Evolutionary conservation across 2,329 filamentous ascomycete genomes (phyloP).

Genomic region (Drechslerella coelobrocha): DNA sequence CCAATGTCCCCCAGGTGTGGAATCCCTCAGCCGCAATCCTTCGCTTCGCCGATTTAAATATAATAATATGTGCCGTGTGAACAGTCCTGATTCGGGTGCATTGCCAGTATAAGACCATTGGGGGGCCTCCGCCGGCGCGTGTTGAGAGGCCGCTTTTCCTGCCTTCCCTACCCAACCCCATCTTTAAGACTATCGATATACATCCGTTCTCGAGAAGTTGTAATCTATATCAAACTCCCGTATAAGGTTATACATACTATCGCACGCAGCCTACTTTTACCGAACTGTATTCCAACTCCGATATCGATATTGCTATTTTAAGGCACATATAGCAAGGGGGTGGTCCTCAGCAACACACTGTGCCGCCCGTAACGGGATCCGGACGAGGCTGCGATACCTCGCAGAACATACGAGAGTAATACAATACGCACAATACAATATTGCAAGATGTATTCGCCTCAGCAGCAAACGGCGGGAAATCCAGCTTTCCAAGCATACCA

Average conservation of each 20-base stretch:
- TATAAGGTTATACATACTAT: too few relatives aligned
- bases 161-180: too few relatives aligned
- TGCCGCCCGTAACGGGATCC: not conserved
- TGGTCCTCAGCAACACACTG: not conserved
- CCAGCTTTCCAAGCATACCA: constrained; percentile 27
- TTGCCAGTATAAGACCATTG: constrained; percentile 26
- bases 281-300: too few relatives aligned
- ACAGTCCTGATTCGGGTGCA: constrained; percentile 9
- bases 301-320: not conserved
- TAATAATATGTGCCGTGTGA: not conserved
- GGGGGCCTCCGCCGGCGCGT: too few relatives aligned
- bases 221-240: too few relatives aligned
- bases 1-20: too few relatives aligned
- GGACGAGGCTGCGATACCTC: constrained; percentile 2
- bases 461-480: constrained; percentile 34
- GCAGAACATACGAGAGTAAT: too few relatives aligned
- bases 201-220: too few relatives aligned
- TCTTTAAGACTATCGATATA: too few relatives aligned
- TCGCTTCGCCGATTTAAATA: constrained; percentile 31
- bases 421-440: not conserved
- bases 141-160: too few relatives aligned
- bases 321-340: not conserved
- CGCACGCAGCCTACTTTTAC: too few relatives aligned
- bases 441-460: constrained; percentile 35
- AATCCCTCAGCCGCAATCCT: constrained; percentile 44